A percentile compares a stretch with the other conserved stretches of the same genome.
These are phyloP conservation scores for Magnusiomyces sp. DNA, from an alignment of 1,139 yeast genomes.

Conservation along the genomic window DNA sequence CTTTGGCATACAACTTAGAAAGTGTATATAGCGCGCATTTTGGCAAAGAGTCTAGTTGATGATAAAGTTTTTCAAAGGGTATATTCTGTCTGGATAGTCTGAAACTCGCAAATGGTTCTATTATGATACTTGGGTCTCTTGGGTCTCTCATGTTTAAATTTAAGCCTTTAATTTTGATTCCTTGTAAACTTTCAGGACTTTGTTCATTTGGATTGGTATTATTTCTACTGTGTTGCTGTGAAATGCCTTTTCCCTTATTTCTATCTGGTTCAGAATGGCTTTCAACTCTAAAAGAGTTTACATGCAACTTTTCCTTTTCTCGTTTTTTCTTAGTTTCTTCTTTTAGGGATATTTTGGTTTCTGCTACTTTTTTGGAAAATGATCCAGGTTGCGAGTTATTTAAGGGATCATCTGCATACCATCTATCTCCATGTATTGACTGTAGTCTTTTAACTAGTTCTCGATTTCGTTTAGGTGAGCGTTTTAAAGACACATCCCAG, in stretches of 20 bases:
- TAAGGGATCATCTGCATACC: neutral
- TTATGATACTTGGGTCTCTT: constrained; percentile 12
- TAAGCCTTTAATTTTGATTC: too few species aligned
- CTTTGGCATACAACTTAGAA: constrained; percentile 35
- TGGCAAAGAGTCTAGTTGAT: constrained; percentile 10
- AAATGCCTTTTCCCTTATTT: too few species aligned
- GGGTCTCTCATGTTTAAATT: constrained; percentile 20
- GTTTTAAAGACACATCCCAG: constrained; percentile 13
- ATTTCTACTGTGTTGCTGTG: too few species aligned
- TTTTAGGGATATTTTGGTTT: constrained; percentile 25
- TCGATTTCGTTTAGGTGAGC: constrained; percentile 9
- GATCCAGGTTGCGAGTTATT: neutral
- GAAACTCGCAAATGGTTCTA: constrained; percentile 17
- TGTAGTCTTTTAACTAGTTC: neutral
- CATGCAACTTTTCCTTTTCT: too few species aligned
- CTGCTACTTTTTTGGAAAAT: neutral
- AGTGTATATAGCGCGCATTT: constrained; percentile 14
- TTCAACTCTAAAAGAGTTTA: too few species aligned
- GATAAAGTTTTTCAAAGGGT: constrained; percentile 34
- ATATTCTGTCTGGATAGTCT: constrained; percentile 24
- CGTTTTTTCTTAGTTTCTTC: constrained; percentile 18
- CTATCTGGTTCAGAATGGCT: too few species aligned
- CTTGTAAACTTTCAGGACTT: too few species aligned
- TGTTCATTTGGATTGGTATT: too few species aligned
- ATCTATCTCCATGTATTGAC: neutral